phyloP scores from a whole-genome alignment of 2,329 filamentous ascomycete species.

The Aotearoamyces nothofagi region DNA sequence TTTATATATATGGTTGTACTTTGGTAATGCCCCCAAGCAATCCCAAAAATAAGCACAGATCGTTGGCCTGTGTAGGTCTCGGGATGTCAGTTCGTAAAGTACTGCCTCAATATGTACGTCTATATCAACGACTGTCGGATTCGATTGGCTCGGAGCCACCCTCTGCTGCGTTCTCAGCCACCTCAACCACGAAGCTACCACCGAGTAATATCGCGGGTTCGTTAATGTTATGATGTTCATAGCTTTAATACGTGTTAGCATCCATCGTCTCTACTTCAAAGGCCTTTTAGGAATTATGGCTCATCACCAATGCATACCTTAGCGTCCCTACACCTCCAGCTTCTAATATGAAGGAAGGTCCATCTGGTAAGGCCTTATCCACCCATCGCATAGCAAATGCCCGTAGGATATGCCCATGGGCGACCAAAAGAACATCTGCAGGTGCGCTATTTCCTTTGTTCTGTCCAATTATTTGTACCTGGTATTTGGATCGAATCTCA shows the following conservation, averaged over 20 bases:
- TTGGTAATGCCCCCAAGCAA: too few species aligned
- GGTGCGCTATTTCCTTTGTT: slow-evolving; percentile 25
- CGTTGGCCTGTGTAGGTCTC: too few species aligned
- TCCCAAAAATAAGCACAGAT: too few species aligned
- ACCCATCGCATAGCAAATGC: slow-evolving; percentile 83
- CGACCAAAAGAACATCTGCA: slow-evolving; percentile 64
- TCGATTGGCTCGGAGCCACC: too few species aligned
- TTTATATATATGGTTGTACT: too few species aligned
- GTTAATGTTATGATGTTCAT: slow-evolving; percentile 63
- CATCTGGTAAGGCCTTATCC: slow-evolving; percentile 56
- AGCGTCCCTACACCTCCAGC: slow-evolving; percentile 72
- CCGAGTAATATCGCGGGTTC: slow-evolving; percentile 71
- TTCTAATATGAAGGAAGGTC: slow-evolving; percentile 70
- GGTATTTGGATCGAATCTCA: slow-evolving; percentile 55
- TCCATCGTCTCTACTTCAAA: too few species aligned
- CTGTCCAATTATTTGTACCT: slow-evolving; percentile 44
- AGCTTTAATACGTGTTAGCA: too few species aligned
- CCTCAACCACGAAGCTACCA: slow-evolving; percentile 44
- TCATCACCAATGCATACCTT: slow-evolving; percentile 23
- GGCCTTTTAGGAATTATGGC: too few species aligned
- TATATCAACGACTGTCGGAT: too few species aligned
- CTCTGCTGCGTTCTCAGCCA: slow-evolving; percentile 4
- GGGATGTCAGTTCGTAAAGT: too few species aligned
- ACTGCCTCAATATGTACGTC: too few species aligned
- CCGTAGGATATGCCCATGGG: slow-evolving; percentile 78